Base-by-base conservation (phyloP, 768 basidiomycete species). In the Psilocybe tampanensis region DNA sequence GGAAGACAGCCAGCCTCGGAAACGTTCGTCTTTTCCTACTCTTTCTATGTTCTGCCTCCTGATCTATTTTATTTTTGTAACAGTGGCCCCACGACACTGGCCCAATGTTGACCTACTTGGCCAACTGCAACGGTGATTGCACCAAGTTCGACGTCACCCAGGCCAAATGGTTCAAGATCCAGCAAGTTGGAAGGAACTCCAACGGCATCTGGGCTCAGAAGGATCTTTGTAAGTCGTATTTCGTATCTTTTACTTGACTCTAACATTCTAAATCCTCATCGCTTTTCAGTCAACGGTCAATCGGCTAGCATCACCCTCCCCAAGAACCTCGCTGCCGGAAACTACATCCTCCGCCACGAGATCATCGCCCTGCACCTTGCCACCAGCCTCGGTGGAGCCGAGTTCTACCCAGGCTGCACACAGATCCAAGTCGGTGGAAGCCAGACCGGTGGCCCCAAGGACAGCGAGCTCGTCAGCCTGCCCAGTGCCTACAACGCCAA, bases 341-440 rank as follows among this genome's bases (percentile, higher is more conserved):
- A 87, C 62, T 92, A 92, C 69, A 75, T 93, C 56, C 69, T 92
- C 66, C 88, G 90, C 1, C 86, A 90, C 68, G 90, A 93, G 68
- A 87, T 92, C 70, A 86, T 92, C 68, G 86, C 87, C 9, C 81
- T 92, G 13, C 91, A 92, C 64, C 78, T 86, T 44, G 90, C 80
- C 6, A 76, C 66, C n/a, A 60, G 64, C 2, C 9, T 65, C 17
- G 84, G 85, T 5, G 88, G 88, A 18, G 90, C 89, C 0, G 91
- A 94, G 71, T 93, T 92, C 71, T 94, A 94, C 68, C 86, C 88
- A 0, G 81, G 83, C 23, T 94, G 91, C 69, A 76, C 80, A 2
- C 80, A 86, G 70, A 66, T 89, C 59, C 72, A 67, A 36, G 69
- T 92, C 34, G 72, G 77, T 2, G 89, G 90, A 11, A 78, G 73